Evolutionary conservation across 208 protist genomes (phyloP).

Genomic region (Lotmaria passim): DNA sequence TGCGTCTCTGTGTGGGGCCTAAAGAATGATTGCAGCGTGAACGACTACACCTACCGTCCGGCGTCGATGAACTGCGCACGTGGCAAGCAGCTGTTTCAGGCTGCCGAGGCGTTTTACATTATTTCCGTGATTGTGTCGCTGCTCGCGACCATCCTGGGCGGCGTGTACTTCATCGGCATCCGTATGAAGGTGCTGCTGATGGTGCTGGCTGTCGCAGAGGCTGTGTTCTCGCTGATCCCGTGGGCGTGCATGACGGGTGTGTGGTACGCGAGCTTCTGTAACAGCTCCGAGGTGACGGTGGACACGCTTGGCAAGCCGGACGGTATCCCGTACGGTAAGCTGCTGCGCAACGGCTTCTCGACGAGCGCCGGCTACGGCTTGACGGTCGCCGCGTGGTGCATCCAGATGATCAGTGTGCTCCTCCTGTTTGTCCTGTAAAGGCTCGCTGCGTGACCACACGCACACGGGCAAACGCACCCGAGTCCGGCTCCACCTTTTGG

Average conservation of each 20-base stretch:
- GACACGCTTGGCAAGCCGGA: conserved; percentile 27
- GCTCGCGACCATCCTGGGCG: conserved; percentile 27
- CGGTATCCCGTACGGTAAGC: conserved; percentile 31
- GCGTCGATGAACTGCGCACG: conserved; percentile 17
- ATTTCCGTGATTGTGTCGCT: conserved; percentile 56
- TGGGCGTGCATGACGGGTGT: conserved; percentile 65
- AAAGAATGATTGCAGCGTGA: conserved; percentile 53
- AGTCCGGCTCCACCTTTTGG: background rate
- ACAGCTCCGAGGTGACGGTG: conserved; percentile 4
- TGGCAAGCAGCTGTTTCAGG: conserved; percentile 53
- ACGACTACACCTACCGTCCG: conserved; percentile 30
- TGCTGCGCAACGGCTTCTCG: conserved; percentile 40
- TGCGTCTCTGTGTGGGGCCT: conserved; percentile 61
- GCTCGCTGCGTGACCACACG: background rate
- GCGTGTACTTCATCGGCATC: conserved; percentile 43
- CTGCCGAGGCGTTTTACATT: conserved; percentile 61
- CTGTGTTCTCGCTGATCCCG: conserved; percentile 43
- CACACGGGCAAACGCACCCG: conserved; percentile 5
- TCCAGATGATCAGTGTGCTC: conserved; percentile 44
- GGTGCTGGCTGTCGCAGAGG: conserved; percentile 31
- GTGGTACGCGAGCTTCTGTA: conserved; percentile 44
- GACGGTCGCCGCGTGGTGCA: conserved; percentile 49
- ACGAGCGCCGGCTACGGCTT: conserved; percentile 54
- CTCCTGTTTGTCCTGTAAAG: conserved; percentile 29
- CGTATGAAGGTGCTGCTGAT: conserved; percentile 28